Evolutionary conservation across 306 rosid genomes (phyloP), one percentile per base, ranked within the genome.

Genomic region (Styphnolobium japonicum): DNA sequence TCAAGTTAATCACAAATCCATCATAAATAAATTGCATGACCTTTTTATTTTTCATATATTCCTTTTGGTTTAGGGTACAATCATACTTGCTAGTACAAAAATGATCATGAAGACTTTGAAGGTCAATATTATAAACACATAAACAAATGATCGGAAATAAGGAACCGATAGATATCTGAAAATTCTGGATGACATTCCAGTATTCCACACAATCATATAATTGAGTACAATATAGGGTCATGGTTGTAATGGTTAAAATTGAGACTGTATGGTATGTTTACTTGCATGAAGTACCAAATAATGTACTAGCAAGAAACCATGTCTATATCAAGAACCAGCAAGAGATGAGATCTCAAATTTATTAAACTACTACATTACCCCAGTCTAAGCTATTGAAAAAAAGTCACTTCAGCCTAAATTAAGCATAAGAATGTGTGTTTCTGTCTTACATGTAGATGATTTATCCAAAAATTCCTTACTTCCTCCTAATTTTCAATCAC

Each of bases 401-500:
- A 56, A 14, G 69, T 22, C 46, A 64, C 69, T 27, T 56, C 34
- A 43, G 23, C 51, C 31, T 33, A 37, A 23, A 40, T 63, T 18
- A 27, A 16, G 75, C 73, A 46, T 7, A 75, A 22, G 33, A 16
- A 16, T 19, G 80, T 15, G 15, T 22, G 46, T n/a, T n/a, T 65
- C 65, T 31, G 15, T 64, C 71, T 31, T 22, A 46, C 14, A 57
- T n/a, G 18, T 8, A 66, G 42, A 36, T 57, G 14, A 34, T 40
- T 73, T 31, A 67, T 73, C 51, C 77, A 57, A 73, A 36, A 65
- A 22, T 11, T 43, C n/a, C n/a, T n/a, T n/a, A n/a, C n/a, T n/a
- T n/a, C 25, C 67, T 33, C 22, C 48, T 45, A 33, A 71, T 45
- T 65, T 53, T 29, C 12, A 64, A 31, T 33, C 21, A 14, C 34